Evolutionary conservation across 345 rosid genomes (phyloP), one percentile per base, ranked within the genome.

Genomic region (Jatropha curcas): DNA sequence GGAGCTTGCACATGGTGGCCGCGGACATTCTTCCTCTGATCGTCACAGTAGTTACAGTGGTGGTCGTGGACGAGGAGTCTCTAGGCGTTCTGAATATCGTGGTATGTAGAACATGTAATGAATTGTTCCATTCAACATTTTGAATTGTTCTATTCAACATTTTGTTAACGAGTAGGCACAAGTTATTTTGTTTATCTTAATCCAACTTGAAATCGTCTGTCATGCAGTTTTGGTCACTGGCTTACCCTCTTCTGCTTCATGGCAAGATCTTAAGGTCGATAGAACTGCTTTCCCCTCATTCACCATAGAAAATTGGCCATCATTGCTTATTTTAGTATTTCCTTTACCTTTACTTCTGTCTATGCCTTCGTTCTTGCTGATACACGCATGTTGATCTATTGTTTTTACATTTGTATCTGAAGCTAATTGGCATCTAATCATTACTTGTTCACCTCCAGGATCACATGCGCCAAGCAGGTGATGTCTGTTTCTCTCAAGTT

Each of bases 1-100:
- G 85, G 99, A 96, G 60, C 91, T 93, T 74, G 96, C 98, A 16
- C 98, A 96, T 88, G 98, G 99, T 65, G 98, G 97, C 56, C 90
- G 98, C 30, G 90, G 94, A 41, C 86, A 85, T 63, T 83, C 96
- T 48, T 88, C 94, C 25, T 88, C 99, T 13, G 94, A 92, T 76
- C 94, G 94, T 67, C 77, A 88, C 73, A 88, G 94, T 75, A 86
- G 86, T 69, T 25, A 88, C 24, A 81, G 89, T 77, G 52, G 90
- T 62, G 85, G 91, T 76, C 76, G 79, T 59, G 82, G 79, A 11
- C 72, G 79, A 74, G 98, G 97, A 24, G 91, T 88, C 34, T 93
- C 99, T 33, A 90, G 90, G 82, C 94, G 90, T 51, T 93, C 99
- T 25, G 98, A 95, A 52, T 95, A 70, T 79, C 96, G 97, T n/a